Base-by-base conservation (phyloP, 2,329 filamentous ascomycete genomes). In the Pyrenophora tritici-repentis region DNA sequence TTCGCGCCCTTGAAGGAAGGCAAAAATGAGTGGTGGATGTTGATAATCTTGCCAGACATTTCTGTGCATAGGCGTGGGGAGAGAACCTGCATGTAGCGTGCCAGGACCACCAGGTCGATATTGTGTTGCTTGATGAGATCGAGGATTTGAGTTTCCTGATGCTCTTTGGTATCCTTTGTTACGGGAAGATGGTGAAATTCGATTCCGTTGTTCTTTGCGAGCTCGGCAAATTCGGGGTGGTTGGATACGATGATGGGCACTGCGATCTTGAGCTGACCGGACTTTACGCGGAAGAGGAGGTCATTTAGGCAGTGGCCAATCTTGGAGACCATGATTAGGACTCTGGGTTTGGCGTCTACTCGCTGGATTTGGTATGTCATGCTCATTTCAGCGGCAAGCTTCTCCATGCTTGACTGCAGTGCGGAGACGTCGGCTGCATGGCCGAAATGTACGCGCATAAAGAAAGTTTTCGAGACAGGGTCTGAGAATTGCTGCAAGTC, bases 251-350 rank as follows among this genome's bases (percentile, higher is more conserved):
- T 88, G 60, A 91, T 73, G 3, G 89, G 88, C 43, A 92, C 80
- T 18, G 91, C 88, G 61, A 93, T 86, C 65, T 81, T 82, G 46
- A 94, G 79, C 75, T 92, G 88, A 38, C 84, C 84, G 14, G 86
- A 86, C 73, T 86, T 87, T 67, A 87, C 83, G 49, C 90, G 86
- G 84, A 91, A 94, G 32, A 94, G 82, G 41, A 94, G 78, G 74
- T 93, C 89, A 74, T 92, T 92, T 46, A 93, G 79, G 73, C 89
- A 93, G 79, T 93, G 89, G 7, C 89, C 90, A 65, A 91, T 92
- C 78, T 92, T 92, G 66, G 89, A 92, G 24, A 93, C 90, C 89
- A 94, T 93, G 79, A 94, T 90, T 64, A 94, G 79, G 41, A 92
- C 86, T 59, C 86, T 83, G 50, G 87, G 86, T 77, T 91, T 91